Evolutionary conservation across 2,329 filamentous ascomycete genomes (phyloP).

Genomic region (Alternaria gansuensis): DNA sequence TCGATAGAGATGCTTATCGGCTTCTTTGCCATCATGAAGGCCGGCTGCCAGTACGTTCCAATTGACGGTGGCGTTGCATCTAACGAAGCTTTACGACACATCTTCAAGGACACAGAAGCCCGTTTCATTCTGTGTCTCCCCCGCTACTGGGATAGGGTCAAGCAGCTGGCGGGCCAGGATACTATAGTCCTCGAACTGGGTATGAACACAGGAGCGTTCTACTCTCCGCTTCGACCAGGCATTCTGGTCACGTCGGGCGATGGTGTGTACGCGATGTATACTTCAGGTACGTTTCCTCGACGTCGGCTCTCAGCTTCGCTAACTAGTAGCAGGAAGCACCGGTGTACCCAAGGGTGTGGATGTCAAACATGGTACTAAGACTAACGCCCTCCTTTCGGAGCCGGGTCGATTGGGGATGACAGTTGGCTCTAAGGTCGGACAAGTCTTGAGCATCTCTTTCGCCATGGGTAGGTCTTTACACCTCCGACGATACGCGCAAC

Average conservation of each 20-base stretch:
- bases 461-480: constrained; percentile 65
- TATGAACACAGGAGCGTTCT: constrained; percentile 25
- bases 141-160: constrained; percentile 42
- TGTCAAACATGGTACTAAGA: constrained; percentile 64
- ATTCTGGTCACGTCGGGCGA: constrained; percentile 31
- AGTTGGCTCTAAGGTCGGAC: constrained; percentile 62
- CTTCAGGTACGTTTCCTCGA: constrained; percentile 52
- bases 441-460: constrained; percentile 67
- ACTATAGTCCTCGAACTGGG: constrained; percentile 31
- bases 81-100: constrained; percentile 55
- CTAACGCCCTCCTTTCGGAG: constrained; percentile 62
- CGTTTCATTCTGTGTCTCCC: constrained; percentile 60
- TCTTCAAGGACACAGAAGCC: constrained; percentile 59
- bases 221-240: constrained; percentile 29
- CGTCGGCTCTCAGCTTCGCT: not conserved
- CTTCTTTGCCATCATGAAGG: constrained; percentile 65
- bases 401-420: constrained; percentile 63
- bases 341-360: constrained; percentile 68
- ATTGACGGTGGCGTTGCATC: constrained; percentile 62
- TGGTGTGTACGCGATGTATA: constrained; percentile 60
- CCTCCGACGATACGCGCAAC: not conserved
- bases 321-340: constrained; percentile 56
- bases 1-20: constrained; percentile 66
- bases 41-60: constrained; percentile 68
- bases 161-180: constrained; percentile 24